These are phyloP conservation scores for Conringia planisiliqua DNA, from an alignment of 345 rosid species.

Conservation along the genomic window DNA sequence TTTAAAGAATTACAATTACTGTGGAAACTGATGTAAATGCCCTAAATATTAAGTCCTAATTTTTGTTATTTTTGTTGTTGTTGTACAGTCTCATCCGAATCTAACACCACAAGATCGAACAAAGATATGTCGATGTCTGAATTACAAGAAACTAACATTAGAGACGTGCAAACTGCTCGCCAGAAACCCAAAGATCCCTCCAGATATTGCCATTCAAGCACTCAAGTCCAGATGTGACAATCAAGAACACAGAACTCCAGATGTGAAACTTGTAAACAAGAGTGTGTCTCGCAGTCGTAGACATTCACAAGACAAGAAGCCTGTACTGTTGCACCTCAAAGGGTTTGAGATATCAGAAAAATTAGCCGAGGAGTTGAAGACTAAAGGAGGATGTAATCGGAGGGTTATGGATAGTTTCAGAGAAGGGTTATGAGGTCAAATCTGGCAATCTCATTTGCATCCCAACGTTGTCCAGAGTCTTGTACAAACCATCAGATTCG, in stretches of 20 bases:
- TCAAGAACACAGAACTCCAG: constrained; percentile 5
- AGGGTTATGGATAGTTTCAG: constrained; percentile 32
- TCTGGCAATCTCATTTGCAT: constrained; percentile 3
- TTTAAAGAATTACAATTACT: background rate
- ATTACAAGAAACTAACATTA: constrained; percentile 59
- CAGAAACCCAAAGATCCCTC: constrained; percentile 74
- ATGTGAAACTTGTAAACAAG: constrained; percentile 17
- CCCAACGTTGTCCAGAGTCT: constrained; percentile 7
- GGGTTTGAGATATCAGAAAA: constrained; percentile 27
- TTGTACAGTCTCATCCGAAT: constrained; percentile 62
- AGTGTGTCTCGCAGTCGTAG: constrained; percentile 26
- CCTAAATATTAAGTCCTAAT: background rate
- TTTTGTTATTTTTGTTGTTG: background rate
- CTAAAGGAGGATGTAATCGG: background rate
- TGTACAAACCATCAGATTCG: constrained; percentile 10
- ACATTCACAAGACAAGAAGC: constrained; percentile 24
- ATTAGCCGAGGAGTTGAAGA: background rate
- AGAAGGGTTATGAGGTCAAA: constrained; percentile 14
- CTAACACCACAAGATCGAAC: constrained; percentile 56
- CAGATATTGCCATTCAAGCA: constrained; percentile 58
- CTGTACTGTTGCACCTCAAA: constrained; percentile 8
- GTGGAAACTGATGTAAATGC: background rate
- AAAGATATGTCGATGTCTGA: constrained; percentile 59
- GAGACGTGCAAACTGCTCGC: constrained; percentile 69
- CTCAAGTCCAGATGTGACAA: constrained; percentile 45